Evolutionary conservation across 257 asterid species (phyloP).

Genomic region (Petunia secreta): DNA sequence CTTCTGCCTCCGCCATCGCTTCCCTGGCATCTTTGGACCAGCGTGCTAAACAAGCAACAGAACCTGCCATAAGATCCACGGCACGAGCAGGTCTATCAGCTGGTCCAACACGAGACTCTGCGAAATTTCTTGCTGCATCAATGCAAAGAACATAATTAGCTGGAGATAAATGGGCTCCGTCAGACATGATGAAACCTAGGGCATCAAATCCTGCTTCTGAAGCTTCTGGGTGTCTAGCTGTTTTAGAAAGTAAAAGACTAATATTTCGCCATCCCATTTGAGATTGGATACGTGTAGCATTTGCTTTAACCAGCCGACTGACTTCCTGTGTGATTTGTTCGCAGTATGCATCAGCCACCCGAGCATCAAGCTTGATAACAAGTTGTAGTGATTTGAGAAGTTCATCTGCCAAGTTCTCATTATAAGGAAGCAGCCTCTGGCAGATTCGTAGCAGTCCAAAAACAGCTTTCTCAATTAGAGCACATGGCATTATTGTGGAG

Average conservation of each 20-base stretch:
- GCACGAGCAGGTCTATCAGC: slow-evolving; percentile 78
- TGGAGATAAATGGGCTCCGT: slow-evolving; percentile 85
- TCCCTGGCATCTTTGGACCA: slow-evolving; percentile 84
- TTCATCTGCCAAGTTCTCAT: slow-evolving; percentile 86
- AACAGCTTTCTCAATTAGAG: slow-evolving; percentile 91
- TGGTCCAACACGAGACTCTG: slow-evolving; percentile 94
- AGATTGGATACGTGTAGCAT: slow-evolving; percentile 72
- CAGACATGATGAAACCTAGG: slow-evolving; percentile 74
- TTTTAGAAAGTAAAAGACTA: slow-evolving; percentile 71
- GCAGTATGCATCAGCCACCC: slow-evolving; percentile 94
- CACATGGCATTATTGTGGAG: slow-evolving; percentile 93
- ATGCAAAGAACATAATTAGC: slow-evolving; percentile 73
- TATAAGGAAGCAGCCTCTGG: slow-evolving; percentile 87
- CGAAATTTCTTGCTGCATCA: slow-evolving; percentile 89
- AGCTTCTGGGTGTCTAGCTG: slow-evolving; percentile 95
- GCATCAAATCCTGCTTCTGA: slow-evolving; percentile 94
- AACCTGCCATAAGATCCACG: slow-evolving; percentile 81
- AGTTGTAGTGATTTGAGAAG: slow-evolving; percentile 77
- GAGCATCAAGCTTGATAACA: slow-evolving; percentile 91
- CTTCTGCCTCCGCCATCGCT: slow-evolving; percentile 69
- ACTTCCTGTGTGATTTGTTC: slow-evolving; percentile 98
- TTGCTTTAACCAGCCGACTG: slow-evolving; percentile 81
- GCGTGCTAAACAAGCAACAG: slow-evolving; percentile 61
- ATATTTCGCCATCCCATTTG: slow-evolving; percentile 90
- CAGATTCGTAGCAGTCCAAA: slow-evolving; percentile 94